phyloP scores from a whole-genome alignment of 2,329 filamentous ascomycete genomes.

The Fusarium oligoseptatum region DNA sequence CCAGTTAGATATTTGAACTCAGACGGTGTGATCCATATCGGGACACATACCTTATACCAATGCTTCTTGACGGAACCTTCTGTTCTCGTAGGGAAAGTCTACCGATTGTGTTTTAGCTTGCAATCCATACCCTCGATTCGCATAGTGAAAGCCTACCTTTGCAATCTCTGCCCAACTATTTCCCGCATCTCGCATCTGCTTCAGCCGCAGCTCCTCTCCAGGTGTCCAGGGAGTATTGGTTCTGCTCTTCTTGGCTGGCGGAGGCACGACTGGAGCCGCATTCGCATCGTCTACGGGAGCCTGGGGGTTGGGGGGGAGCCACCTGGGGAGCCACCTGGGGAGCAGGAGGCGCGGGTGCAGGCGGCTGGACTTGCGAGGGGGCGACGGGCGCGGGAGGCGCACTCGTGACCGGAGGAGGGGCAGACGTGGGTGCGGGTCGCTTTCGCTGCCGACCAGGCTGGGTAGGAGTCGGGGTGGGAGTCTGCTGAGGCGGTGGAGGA shows the following conservation, averaged over 20 bases:
- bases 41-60: constrained; percentile 87
- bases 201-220: constrained; percentile 90
- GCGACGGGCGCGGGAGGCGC: constrained; percentile 51
- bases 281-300: constrained; percentile 49
- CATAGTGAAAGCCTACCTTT: constrained; percentile 77
- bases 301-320: constrained; percentile 42
- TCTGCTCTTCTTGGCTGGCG: constrained; percentile 87
- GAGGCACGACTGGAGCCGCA: constrained; percentile 54
- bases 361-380: constrained; percentile 51
- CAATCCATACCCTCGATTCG: constrained; percentile 2
- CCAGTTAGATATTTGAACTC: constrained; percentile 21
- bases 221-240: constrained; percentile 99
- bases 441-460: constrained; percentile 57
- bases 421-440: constrained; percentile 55
- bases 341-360: constrained; percentile 47
- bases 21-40: neutral
- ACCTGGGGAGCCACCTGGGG: constrained; percentile 45
- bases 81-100: constrained; percentile 93
- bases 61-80: constrained; percentile 99
- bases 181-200: constrained; percentile 92
- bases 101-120: constrained; percentile 5
- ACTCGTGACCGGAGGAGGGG: constrained; percentile 54
- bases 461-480: constrained; percentile 56
- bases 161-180: constrained; percentile 98
- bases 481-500: constrained; percentile 51